These are phyloP conservation scores for Hymenoscyphus repandus DNA, from an alignment of 2,329 filamentous ascomycete genomes.

Conservation along the genomic window DNA sequence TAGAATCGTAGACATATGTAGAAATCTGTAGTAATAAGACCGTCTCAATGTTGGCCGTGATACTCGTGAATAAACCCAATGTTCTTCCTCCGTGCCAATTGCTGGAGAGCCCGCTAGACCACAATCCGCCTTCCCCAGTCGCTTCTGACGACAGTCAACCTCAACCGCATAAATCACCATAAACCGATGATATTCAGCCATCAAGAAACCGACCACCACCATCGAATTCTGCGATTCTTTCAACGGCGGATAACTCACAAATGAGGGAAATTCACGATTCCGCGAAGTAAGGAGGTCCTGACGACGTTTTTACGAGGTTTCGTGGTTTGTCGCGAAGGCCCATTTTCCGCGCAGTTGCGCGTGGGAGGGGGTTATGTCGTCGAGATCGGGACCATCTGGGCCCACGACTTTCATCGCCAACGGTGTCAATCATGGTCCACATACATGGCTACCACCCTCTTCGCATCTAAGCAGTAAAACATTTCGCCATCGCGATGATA, in stretches of 20 bases:
- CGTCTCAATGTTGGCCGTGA: neutral
- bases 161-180: constrained; percentile 8
- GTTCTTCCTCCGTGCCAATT: neutral
- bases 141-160: neutral
- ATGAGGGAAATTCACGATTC: constrained; percentile 20
- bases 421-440: constrained; percentile 41
- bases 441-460: constrained; percentile 57
- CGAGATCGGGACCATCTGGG: constrained; percentile 20
- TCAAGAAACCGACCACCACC: constrained; percentile 20
- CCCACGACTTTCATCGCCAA: constrained; percentile 22
- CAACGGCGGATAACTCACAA: constrained; percentile 16
- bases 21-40: neutral
- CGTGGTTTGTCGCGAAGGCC: constrained; percentile 23
- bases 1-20: neutral
- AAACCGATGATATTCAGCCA: constrained; percentile 14
- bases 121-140: neutral
- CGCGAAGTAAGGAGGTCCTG: constrained; percentile 24
- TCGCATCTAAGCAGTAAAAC: constrained; percentile 43
- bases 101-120: neutral
- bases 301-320: constrained; percentile 18
- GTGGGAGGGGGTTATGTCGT: constrained; percentile 15
- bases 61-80: neutral
- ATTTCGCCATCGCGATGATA: constrained; percentile 59
- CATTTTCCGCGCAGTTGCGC: constrained; percentile 11
- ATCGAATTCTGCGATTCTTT: constrained; percentile 18